Evolutionary conservation across 495 filamentous ascomycete species (phyloP), one percentile per base, ranked within the genome.

Genomic region (Aspergillus baeticus): DNA sequence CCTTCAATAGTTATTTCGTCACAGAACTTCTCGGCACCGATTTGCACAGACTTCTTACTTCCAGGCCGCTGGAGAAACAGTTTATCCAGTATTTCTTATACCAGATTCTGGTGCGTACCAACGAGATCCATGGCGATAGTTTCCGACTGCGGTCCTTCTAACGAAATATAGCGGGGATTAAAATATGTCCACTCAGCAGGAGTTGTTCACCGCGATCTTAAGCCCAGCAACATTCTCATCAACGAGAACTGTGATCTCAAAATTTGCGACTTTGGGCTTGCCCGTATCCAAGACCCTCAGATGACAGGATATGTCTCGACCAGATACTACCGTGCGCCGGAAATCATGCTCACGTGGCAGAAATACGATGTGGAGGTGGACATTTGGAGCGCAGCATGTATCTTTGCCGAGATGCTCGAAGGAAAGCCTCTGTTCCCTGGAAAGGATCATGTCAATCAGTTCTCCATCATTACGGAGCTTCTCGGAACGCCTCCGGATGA

Each of bases 261-360:
- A 77, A 98, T 98, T 72, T 98, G 94, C 81, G 94, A 98, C 70
- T 98, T 98, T 64, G 94, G 94, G 56, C 79, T 98, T 51, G 94
- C 94, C 37, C 89, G 94, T 65, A 96, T 98, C 65, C 94, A 98
- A 73, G 94, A 98, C 65, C 94, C 94, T n/a, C 94, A 98, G 74
- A 98, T 98, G 94, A 98, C 94, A 36, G 94, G 94, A 64, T 98
- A 98, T 67, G 94, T 98, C 38, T 98, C 94, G 45, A 98, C 94
- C 48, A 82, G 94, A 77, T 98, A 98, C 80, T 98, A 98, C 77
- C 88, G 94, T 46, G 94, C 94, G 5, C 94, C 94, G 14, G 94
- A 98, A 74, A 98, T 98, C 69, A 98, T 98, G 94, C 91, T 98
- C 64, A 98, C 94, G 41, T 98, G 94, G 94, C 94, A 98, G 73